Conservation (phyloP, 2,329 filamentous ascomycete species). For the Seiridium cupressi region DNA sequence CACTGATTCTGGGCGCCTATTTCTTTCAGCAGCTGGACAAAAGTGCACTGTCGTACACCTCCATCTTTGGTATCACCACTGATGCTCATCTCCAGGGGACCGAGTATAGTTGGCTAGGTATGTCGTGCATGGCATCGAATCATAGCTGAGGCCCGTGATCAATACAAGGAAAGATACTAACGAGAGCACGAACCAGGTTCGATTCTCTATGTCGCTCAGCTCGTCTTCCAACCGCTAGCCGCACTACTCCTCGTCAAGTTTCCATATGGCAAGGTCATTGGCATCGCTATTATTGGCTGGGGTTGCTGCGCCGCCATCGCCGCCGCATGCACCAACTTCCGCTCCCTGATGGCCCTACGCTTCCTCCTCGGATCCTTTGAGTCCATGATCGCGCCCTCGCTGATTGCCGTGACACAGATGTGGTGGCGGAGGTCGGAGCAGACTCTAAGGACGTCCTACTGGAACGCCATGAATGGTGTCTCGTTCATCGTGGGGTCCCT, state of each 20-base stretch:
- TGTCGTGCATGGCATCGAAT: slow-evolving; percentile 15
- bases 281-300: slow-evolving; percentile 52
- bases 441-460: slow-evolving; percentile 46
- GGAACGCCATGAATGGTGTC: slow-evolving; percentile 56
- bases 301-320: slow-evolving; percentile 49
- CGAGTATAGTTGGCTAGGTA: slow-evolving; percentile 59
- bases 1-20: slow-evolving; percentile 52
- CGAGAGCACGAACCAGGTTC: neutral
- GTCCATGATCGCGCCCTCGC: slow-evolving; percentile 48
- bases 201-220: slow-evolving; percentile 59
- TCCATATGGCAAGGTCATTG: slow-evolving; percentile 54
- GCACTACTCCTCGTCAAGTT: slow-evolving; percentile 51
- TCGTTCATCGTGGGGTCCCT: slow-evolving; percentile 55
- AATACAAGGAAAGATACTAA: neutral
- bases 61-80: slow-evolving; percentile 46
- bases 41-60: slow-evolving; percentile 41
- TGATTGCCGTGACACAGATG: slow-evolving; percentile 51
- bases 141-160: neutral
- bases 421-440: slow-evolving; percentile 54
- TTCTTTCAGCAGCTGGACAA: slow-evolving; percentile 59
- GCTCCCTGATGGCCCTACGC: slow-evolving; percentile 41
- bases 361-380: slow-evolving; percentile 46
- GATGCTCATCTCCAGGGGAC: slow-evolving; percentile 45
- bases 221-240: slow-evolving; percentile 55
- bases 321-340: slow-evolving; percentile 47